phyloP scores from a whole-genome alignment of 805 yeast genomes.

The Cyberlindnera euphorbiae region DNA sequence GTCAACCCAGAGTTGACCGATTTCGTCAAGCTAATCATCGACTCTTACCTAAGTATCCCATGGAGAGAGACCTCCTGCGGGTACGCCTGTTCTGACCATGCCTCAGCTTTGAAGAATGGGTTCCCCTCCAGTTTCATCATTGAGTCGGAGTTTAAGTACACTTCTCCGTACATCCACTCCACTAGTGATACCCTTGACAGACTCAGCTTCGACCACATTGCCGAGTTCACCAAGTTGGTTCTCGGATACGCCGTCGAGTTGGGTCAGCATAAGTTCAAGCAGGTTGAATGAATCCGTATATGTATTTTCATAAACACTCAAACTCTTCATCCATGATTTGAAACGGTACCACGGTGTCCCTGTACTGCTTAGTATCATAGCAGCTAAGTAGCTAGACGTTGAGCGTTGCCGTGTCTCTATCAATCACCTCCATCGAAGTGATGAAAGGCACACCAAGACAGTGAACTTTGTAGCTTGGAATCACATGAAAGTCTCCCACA shows the following conservation, averaged over 20 bases:
- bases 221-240: constrained; percentile 74
- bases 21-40: constrained; percentile 51
- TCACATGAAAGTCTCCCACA: constrained; percentile 1
- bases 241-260: constrained; percentile 72
- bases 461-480: background rate
- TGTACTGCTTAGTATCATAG: constrained; percentile 1
- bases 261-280: constrained; percentile 32
- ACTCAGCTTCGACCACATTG: constrained; percentile 72
- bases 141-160: constrained; percentile 64
- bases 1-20: constrained; percentile 23
- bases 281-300: background rate
- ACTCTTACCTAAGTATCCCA: constrained; percentile 60
- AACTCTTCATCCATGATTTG: no score
- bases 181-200: constrained; percentile 77
- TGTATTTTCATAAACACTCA: background rate
- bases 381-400: constrained; percentile 7
- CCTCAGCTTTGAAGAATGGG: constrained; percentile 78
- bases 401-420: constrained; percentile 9
- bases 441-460: constrained; percentile 8
- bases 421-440: constrained; percentile 9
- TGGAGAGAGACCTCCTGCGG: constrained; percentile 79
- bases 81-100: constrained; percentile 91
- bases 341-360: background rate
- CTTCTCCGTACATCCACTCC: constrained; percentile 72
- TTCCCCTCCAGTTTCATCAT: constrained; percentile 80